phyloP scores from a whole-genome alignment of 2,329 filamentous ascomycete species.

The Fusarium sambucinum region DNA sequence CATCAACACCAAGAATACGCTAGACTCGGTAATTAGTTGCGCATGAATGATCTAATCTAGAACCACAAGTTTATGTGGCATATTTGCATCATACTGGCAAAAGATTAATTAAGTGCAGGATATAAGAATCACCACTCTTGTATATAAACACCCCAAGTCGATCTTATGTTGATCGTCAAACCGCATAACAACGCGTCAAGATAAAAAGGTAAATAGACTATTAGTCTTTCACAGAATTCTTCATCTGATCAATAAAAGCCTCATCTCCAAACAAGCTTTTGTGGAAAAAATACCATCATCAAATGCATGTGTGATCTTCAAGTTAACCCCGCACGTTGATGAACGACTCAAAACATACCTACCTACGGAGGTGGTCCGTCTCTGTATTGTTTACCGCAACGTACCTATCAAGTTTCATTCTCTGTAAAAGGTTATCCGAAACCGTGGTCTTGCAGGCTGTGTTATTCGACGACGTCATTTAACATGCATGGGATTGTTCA shows the following conservation, averaged over 20 bases:
- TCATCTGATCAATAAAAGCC: neutral
- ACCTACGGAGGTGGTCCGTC: neutral
- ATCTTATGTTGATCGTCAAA: neutral
- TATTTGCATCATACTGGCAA: too few species aligned
- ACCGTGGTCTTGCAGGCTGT: neutral
- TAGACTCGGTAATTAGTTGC: rapidly evolving
- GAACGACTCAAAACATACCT: neutral
- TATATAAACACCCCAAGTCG: neutral
- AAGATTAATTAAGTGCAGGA: too few species aligned
- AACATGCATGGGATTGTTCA: conserved; percentile 9
- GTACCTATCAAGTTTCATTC: neutral
- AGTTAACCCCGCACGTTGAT: neutral
- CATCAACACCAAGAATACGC: neutral
- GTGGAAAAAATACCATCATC: neutral
- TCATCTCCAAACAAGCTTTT: neutral
- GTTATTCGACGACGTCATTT: conserved; percentile 31
- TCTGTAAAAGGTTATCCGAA: neutral
- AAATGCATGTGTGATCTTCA: neutral
- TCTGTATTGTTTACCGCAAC: conserved; percentile 3
- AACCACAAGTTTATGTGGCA: too few species aligned
- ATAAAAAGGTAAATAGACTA: neutral
- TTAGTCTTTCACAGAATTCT: neutral
- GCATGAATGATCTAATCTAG: neutral
- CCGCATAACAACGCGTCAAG: neutral
- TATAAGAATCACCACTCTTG: neutral